These are phyloP conservation scores for Pestalotiopsis sp. DNA, from an alignment of 2,329 filamentous ascomycete species.

Conservation along the genomic window DNA sequence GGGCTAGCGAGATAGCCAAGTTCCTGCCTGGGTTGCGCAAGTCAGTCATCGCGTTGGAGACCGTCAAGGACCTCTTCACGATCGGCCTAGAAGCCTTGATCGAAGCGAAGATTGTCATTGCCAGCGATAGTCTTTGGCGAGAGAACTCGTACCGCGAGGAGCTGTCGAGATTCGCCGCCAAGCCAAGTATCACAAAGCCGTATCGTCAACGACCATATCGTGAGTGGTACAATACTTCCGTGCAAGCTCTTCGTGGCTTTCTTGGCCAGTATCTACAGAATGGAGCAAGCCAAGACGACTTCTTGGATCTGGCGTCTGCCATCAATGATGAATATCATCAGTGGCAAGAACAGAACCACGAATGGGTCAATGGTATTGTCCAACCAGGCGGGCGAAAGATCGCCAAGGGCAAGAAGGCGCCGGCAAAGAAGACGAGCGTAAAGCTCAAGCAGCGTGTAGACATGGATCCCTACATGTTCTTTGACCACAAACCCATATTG, in stretches of 20 bases:
- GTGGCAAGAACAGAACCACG: background rate
- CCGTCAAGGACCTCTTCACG: conserved; percentile 20
- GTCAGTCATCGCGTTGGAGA: background rate
- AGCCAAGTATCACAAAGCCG: conserved; percentile 4
- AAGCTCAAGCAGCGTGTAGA: conserved; percentile 11
- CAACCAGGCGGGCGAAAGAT: background rate
- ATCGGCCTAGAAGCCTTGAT: too few species aligned
- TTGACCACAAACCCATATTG: conserved; percentile 22
- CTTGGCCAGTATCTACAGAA: background rate
- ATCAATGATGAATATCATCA: background rate
- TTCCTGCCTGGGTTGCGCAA: conserved; percentile 31
- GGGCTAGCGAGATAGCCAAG: conserved; percentile 33
- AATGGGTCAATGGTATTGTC: background rate
- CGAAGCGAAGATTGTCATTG: conserved; percentile 40
- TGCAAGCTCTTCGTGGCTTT: background rate
- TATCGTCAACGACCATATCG: conserved; percentile 6
- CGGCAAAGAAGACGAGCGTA: background rate
- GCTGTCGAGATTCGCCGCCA: conserved; percentile 21
- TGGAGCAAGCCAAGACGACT: too few species aligned
- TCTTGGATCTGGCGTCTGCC: background rate
- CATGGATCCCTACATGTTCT: conserved; percentile 20
- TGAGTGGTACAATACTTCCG: conserved; percentile 9
- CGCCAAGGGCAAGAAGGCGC: background rate
- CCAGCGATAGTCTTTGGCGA: conserved; percentile 31
- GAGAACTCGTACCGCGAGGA: conserved; percentile 17